phyloP scores from a whole-genome alignment of 164 flowering plant genomes.

The Nelumbo lutea region DNA sequence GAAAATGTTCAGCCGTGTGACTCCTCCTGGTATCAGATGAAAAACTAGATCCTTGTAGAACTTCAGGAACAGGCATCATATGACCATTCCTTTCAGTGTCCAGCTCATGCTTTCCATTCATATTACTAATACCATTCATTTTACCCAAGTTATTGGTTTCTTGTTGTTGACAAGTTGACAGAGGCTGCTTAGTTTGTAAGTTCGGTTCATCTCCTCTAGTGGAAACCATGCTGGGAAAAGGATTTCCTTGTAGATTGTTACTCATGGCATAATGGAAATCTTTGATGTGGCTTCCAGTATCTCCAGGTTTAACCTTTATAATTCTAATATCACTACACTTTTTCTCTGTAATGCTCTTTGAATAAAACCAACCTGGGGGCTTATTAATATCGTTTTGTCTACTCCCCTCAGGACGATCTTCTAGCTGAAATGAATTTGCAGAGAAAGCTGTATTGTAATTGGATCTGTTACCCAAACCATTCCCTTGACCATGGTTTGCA shows the following conservation, averaged over 20 bases:
- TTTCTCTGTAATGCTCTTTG: conserved; percentile 1
- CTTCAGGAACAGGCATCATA: conserved; percentile 12
- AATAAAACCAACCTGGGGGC: conserved; percentile 3
- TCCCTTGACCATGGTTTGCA: conserved; percentile 22
- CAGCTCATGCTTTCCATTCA: conserved; percentile 15
- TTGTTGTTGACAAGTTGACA: conserved; percentile 18
- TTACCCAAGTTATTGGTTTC: conserved; percentile 18
- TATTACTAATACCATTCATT: conserved; percentile 16
- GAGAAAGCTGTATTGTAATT: conserved; percentile 3
- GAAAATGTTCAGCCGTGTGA: conserved; percentile 24
- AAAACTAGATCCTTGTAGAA: conserved; percentile 16
- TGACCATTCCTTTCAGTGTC: conserved; percentile 22
- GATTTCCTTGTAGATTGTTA: too few species aligned
- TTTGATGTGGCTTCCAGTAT: too few species aligned
- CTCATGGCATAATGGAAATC: too few species aligned
- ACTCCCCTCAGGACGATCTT: conserved; percentile 21
- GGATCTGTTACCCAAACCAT: conserved; percentile 16
- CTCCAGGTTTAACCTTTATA: background rate
- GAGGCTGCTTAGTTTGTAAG: conserved; percentile 14
- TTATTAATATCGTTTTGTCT: conserved; percentile 18
- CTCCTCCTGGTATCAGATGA: conserved; percentile 18
- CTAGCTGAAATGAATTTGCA: conserved; percentile 23
- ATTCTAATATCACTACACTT: too few species aligned
- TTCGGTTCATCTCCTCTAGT: conserved; percentile 15
- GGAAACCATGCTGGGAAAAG: conserved; percentile 17